Conservation (phyloP, 306 rosid species). For the Pueraria montana region DNA sequence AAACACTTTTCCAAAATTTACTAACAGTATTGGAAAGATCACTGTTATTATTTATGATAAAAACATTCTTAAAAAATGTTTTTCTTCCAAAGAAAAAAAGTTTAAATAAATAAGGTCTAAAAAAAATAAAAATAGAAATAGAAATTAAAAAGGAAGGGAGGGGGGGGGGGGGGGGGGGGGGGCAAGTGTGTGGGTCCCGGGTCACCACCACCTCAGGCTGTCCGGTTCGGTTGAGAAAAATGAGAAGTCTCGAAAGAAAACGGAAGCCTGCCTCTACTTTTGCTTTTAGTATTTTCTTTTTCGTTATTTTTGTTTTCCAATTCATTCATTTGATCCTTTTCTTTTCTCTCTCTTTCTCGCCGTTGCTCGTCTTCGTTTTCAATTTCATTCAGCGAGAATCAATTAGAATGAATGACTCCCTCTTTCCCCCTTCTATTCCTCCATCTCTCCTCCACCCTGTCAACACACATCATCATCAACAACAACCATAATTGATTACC, state of each 20-base stretch:
- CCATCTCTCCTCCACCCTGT: slow-evolving; percentile 44
- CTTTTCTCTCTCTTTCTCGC: slow-evolving; percentile 11
- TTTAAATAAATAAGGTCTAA: neutral
- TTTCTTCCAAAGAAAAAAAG: no score
- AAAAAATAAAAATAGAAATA: neutral
- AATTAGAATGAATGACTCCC: slow-evolving; percentile 25
- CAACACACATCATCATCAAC: slow-evolving; percentile 47
- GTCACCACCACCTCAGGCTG: slow-evolving; percentile 45
- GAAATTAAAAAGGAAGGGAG: neutral
- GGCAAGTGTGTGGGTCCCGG: slow-evolving; percentile 40
- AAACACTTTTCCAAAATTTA: no score
- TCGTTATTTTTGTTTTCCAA: neutral
- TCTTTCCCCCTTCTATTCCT: neutral
- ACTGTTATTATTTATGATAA: neutral
- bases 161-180: neutral
- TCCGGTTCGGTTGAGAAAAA: slow-evolving; percentile 49
- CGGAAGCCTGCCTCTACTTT: slow-evolving; percentile 7
- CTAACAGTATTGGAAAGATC: neutral
- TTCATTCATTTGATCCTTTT: neutral
- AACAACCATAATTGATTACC: slow-evolving; percentile 50
- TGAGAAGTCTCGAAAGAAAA: slow-evolving; percentile 43
- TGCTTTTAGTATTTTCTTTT: neutral
- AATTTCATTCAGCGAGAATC: slow-evolving; percentile 1
- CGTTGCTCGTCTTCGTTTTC: slow-evolving; percentile 40
- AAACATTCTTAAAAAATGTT: no score